phyloP scores from a whole-genome alignment of 305 asterid genomes.

The Salvia sclarea region DNA sequence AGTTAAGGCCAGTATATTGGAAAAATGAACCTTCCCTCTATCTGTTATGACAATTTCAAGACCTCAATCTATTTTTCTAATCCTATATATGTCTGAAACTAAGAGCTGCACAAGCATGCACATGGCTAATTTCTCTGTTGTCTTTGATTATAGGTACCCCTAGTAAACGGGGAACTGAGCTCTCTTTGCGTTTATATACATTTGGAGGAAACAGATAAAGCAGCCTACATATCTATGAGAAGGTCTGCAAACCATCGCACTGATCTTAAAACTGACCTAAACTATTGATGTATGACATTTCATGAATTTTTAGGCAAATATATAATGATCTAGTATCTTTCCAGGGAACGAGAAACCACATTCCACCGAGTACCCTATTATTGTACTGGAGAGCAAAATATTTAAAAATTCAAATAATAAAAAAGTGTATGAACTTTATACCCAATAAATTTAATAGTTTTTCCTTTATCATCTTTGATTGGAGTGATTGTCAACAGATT shows the following conservation, averaged over 20 bases:
- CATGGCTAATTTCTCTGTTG: background rate
- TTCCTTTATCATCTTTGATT: constrained; percentile 84
- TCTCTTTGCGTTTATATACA: background rate
- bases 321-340: background rate
- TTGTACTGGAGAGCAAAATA: background rate
- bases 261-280: background rate
- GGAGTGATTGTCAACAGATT: constrained; percentile 90
- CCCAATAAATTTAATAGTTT: constrained; percentile 87
- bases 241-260: background rate
- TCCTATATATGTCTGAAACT: background rate
- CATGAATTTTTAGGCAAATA: background rate
- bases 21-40: background rate
- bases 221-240: background rate
- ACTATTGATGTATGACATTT: background rate
- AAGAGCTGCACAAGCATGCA: background rate
- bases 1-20: background rate
- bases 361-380: background rate
- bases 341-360: background rate
- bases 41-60: background rate
- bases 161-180: background rate
- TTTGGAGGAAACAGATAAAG: background rate
- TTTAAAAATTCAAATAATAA: background rate
- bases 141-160: background rate
- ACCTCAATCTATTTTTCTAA: background rate
- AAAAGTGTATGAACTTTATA: constrained; percentile 37